phyloP scores from a whole-genome alignment of 768 basidiomycete genomes.

The Tricholomella constricta region DNA sequence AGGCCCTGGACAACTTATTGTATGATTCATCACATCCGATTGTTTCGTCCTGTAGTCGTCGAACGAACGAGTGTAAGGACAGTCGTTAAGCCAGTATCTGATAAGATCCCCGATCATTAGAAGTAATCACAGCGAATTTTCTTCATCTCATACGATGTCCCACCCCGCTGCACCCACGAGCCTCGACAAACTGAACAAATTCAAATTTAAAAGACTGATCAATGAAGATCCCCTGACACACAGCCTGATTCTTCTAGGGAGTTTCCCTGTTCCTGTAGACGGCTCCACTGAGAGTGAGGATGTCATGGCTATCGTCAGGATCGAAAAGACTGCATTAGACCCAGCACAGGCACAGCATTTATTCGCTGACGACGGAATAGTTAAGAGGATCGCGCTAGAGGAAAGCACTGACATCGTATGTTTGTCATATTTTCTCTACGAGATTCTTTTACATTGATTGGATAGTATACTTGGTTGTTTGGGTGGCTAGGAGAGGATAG shows the following conservation, averaged over 20 bases:
- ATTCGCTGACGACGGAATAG: conserved; percentile 37
- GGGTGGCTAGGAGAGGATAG: conserved; percentile 59
- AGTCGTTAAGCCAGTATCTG: too few species aligned
- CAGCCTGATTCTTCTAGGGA: conserved; percentile 69
- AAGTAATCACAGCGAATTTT: too few species aligned
- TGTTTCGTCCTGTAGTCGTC: too few species aligned
- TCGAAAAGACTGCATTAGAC: conserved; percentile 77
- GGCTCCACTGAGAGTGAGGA: conserved; percentile 16
- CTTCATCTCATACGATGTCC: too few species aligned
- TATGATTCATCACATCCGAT: too few species aligned
- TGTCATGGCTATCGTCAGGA: conserved; percentile 66
- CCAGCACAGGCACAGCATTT: conserved; percentile 36
- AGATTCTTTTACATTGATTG: too few species aligned
- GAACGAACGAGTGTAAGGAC: too few species aligned
- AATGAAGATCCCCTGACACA: conserved; percentile 67
- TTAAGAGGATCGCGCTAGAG: conserved; percentile 49
- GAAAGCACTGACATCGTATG: conserved; percentile 71
- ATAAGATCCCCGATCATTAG: conserved; percentile 1
- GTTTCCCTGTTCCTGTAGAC: conserved; percentile 38
- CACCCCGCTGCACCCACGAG: conserved; percentile 33
- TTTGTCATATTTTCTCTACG: background rate
- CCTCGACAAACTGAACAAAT: conserved; percentile 44
- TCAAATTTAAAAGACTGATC: conserved; percentile 56
- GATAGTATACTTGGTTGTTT: conserved; percentile 79
- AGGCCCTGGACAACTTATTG: too few species aligned